Conservation (phyloP, 2,329 filamentous ascomycete species). For the Aspergillus latus region DNA sequence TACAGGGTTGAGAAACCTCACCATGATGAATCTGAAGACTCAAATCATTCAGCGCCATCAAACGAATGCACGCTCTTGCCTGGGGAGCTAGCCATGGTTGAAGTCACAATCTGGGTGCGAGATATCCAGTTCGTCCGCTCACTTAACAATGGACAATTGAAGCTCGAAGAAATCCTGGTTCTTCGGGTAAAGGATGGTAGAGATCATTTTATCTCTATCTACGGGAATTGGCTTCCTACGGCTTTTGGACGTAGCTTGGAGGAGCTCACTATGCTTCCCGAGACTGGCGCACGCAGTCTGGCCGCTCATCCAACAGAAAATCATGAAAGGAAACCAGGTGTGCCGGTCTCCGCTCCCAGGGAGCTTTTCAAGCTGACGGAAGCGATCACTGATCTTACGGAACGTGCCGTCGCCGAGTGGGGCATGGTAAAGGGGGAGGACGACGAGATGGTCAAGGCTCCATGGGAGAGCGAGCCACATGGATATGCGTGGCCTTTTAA, state of each 20-base stretch:
- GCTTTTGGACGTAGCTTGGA: slow-evolving; percentile 84
- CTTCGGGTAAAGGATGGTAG: slow-evolving; percentile 78
- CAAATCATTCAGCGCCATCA: slow-evolving; percentile 28
- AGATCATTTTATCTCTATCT: slow-evolving; percentile 87
- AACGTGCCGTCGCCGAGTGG: slow-evolving; percentile 62
- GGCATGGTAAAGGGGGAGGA: slow-evolving; percentile 54
- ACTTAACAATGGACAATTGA: slow-evolving; percentile 67
- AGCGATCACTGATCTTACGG: slow-evolving; percentile 63
- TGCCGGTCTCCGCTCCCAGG: slow-evolving; percentile 74
- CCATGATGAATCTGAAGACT: slow-evolving; percentile 32
- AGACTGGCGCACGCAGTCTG: slow-evolving; percentile 72
- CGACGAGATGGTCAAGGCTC: slow-evolving; percentile 29
- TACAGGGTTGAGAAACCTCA: slow-evolving; percentile 62
- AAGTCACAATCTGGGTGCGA: slow-evolving; percentile 67
- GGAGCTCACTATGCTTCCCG: slow-evolving; percentile 80
- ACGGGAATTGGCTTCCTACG: slow-evolving; percentile 74
- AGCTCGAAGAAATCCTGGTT: slow-evolving; percentile 83
- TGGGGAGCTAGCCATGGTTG: slow-evolving; percentile 74
- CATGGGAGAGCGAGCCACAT: slow-evolving; percentile 53
- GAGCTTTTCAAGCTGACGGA: slow-evolving; percentile 90
- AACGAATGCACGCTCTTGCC: slow-evolving; percentile 70
- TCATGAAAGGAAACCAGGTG: slow-evolving; percentile 42
- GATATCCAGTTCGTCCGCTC: slow-evolving; percentile 63
- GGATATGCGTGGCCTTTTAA: slow-evolving; percentile 60
- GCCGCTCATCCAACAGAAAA: slow-evolving; percentile 29